Base-by-base conservation (phyloP, 179 eudicot species). In the Heliamphora pulchella region DNA sequence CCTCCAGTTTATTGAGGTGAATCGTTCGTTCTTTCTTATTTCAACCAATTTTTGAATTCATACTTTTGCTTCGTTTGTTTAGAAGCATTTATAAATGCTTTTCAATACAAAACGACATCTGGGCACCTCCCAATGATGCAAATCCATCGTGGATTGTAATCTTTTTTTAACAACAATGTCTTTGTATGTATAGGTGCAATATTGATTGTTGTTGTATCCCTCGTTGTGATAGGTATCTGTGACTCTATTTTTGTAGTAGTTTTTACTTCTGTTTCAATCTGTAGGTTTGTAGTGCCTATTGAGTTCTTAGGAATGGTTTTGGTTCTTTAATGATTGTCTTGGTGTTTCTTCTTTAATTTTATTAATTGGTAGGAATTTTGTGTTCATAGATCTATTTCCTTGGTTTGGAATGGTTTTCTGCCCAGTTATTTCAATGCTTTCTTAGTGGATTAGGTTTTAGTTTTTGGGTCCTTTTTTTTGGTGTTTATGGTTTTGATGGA, bases 401-500 rank as follows among this genome's bases (percentile, higher is more conserved):
- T 18, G 69, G 9, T 43, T 61, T 62, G 54, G 55, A 47, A 39
- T 58, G 5, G 53, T 57, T 13, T 57, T 75, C 44, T 17, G 39
- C 17, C 50, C 14, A 0, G 50, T 43, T 50, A 41, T 43, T 73
- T 22, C 7, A 18, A 31, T 53, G 17, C 57, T 74, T 57, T 7
- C 78, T 8, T 74, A 41, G 47, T 75, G 15, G 17, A 57, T 75
- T 41, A 41, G 67, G 67, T 75, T 75, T 75, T 18, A 44, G 9
- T 62, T 59, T 77, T 39, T 13, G 18, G 11, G 55, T 8, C 31
- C n/a, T 64, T 11, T 80, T 41, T 69, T 43, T 73, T 51, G 61
- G 72, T 75, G 31, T 72, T 71, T 67, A 63, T 59, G 64, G 3
- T 65, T 81, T 58, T 58, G 20, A 75, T 78, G 20, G 68, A 65